Base-by-base conservation (phyloP, 352 stramenopile genomes). In the Phytophthora ramorum region DNA sequence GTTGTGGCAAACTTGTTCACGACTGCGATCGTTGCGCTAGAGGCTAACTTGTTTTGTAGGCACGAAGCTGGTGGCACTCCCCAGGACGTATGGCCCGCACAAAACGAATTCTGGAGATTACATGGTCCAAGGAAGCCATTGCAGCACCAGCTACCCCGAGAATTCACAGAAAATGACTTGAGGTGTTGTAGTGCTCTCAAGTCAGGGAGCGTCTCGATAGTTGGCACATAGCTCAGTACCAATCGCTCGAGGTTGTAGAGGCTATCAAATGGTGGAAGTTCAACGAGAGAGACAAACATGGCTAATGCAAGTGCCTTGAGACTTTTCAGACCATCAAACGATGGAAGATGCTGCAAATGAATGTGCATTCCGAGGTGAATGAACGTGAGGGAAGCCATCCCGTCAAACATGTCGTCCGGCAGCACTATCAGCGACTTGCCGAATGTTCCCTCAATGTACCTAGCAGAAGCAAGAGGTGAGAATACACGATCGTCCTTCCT, bases 321-420 rank as follows among this genome's bases (percentile, higher is more conserved):
- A 0, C 61, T 77, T 1, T 30, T 37, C 2, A 79, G 47, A 1
- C 63, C 65, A 7, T 67, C 16, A 9, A 78, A 67, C 7, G 67
- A 59, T 7, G 69, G 66, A 0, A 78, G 41, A 2, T 53, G 44
- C 10, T 46, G 2, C 20, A 78, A 26, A n/a, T 9, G 28, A 4
- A 38, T 22, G 32, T 66, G 50, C 7, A 37, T 37, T 2, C 28
- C 70, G 7, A 82, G 41, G 58, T 75, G 70, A 47, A 82, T 45
- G 24, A 75, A 82, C 2, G 57, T 58, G 35, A 82, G 70, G 13
- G 59, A 74, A 10, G 14, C 12, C 70, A 79, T 79, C 40, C 69
- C 17, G 1, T 71, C 48, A 28, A 79, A 81, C 8, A 82, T 54
- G 30, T 69, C 58, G 17, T 65, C 45, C 0, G 70, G 67, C 9